A percentile compares a stretch with the other conserved stretches of the same genome.
Conservation (phyloP, 2,329 filamentous ascomycete genomes). For the Bretziella fagacearum region DNA sequence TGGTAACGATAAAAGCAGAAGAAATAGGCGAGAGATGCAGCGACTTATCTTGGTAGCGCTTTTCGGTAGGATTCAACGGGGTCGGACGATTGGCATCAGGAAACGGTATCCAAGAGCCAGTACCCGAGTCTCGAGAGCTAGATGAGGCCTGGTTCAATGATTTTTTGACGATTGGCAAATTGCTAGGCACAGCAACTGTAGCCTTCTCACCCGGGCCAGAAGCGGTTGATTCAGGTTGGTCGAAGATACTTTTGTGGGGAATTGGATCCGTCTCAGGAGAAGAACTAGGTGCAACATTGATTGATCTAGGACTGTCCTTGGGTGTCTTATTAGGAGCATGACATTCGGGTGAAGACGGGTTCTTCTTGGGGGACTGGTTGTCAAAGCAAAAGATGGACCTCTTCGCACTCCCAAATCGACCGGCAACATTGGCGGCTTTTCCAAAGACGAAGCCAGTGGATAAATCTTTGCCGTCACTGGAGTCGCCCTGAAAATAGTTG, state of each 20-base stretch:
- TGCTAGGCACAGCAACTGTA: not conserved
- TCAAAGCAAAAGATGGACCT: not conserved
- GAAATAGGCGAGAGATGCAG: not conserved
- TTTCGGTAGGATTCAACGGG: not conserved
- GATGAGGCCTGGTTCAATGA: too few relatives aligned
- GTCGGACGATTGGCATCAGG: not conserved
- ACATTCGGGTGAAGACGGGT: not conserved
- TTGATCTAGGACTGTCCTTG: not conserved
- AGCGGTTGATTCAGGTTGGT: not conserved
- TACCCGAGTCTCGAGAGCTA: not conserved
- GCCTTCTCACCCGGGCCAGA: too few relatives aligned
- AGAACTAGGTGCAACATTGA: not conserved
- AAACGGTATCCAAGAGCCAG: not conserved
- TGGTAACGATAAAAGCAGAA: not conserved
- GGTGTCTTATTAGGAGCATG: not conserved
- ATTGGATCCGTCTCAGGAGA: too few relatives aligned
- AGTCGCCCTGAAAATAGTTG: not conserved
- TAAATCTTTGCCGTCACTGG: not conserved
- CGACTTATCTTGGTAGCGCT: not conserved
- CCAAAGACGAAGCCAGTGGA: constrained; percentile 11
- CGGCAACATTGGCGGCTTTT: constrained; percentile 13
- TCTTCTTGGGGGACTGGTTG: not conserved
- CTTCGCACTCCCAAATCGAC: constrained; percentile 7
- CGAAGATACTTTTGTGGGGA: not conserved
- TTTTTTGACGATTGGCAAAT: too few relatives aligned